Evolutionary conservation across 2,329 filamentous ascomycete species (phyloP), one percentile per base, ranked within the genome.

Genomic region (Periconia macrospinosa): DNA sequence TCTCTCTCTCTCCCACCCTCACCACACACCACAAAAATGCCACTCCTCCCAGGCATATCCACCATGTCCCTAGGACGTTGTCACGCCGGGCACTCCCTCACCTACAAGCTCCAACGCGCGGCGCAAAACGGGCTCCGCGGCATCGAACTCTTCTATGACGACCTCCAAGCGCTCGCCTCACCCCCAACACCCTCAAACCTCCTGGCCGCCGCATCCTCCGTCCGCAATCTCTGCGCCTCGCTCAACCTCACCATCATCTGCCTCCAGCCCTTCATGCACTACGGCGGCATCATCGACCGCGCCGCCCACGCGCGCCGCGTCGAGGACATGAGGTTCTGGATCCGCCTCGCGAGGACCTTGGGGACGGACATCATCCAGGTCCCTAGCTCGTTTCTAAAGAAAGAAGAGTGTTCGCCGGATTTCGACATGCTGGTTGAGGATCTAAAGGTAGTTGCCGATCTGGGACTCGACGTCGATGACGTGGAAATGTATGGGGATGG

Each of bases 131-230:
- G 86, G 18, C 85, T 91, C 67, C 72, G 81, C 54, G 88, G 87
- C 48, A 83, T 93, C 59, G 90, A 93, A 69, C 79, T 92, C 18
- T 92, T 91, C 77, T 86, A 88, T 71, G 89, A 93, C 68, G 90
- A 93, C 69, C 80, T 93, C 3, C 76, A 84, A 54, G 84, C 86
- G 62, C 66, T 88, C 14, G 84, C 87, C 59, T 61, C 70, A 30
- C 71, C 78, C 1, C 68, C 76, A 23, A 74, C 71, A 2, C 62
- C 73, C 14, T 65, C 76, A 10, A 79, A 79, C 59, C 79, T 86
- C 40, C 62, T 89, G 18, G 66, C 76, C 6, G 88, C 87, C 1
- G 87, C 89, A 23, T 68, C 73, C 2, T 73, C 81, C 46, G 81
- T 90, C 54, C 78, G 78, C 23, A 65, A 74, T 0, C 78, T 91